Evolutionary conservation across 768 basidiomycete species (phyloP).

Genomic region (Suillus luteus): DNA sequence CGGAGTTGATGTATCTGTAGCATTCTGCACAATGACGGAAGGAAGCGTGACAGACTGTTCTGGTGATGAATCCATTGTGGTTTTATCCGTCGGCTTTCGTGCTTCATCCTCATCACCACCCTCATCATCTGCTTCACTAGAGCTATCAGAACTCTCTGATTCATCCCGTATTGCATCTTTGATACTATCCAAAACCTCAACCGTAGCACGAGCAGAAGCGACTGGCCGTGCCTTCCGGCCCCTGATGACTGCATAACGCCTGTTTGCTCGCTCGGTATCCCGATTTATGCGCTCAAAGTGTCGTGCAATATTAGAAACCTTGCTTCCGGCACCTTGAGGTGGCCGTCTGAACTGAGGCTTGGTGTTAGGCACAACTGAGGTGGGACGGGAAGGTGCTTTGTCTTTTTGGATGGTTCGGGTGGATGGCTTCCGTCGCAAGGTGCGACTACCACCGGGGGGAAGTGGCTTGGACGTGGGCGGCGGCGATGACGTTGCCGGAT

Average conservation of each 20-base stretch:
- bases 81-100: conserved; percentile 31
- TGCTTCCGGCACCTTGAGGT: conserved; percentile 51
- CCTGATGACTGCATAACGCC: conserved; percentile 83
- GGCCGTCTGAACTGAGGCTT: conserved; percentile 61
- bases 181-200: conserved; percentile 86
- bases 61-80: conserved; percentile 29
- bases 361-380: conserved; percentile 29
- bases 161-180: conserved; percentile 91
- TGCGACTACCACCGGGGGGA: conserved; percentile 33
- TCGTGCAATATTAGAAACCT: conserved; percentile 86
- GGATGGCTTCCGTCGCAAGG: conserved; percentile 39
- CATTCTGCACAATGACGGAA: conserved; percentile 17
- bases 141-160: conserved; percentile 70
- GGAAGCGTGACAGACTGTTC: conserved; percentile 36
- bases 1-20: conserved; percentile 10
- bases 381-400: conserved; percentile 43
- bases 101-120: conserved; percentile 60
- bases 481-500: conserved; percentile 33
- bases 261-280: conserved; percentile 73
- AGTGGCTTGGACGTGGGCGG: conserved; percentile 24
- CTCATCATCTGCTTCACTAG: conserved; percentile 67
- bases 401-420: conserved; percentile 40
- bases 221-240: conserved; percentile 89
- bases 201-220: conserved; percentile 82
- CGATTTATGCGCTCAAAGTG: conserved; percentile 86